Evolutionary conservation across 1,284 basidiomycete species (phyloP).

Genomic region (Bjerkandera adusta): DNA sequence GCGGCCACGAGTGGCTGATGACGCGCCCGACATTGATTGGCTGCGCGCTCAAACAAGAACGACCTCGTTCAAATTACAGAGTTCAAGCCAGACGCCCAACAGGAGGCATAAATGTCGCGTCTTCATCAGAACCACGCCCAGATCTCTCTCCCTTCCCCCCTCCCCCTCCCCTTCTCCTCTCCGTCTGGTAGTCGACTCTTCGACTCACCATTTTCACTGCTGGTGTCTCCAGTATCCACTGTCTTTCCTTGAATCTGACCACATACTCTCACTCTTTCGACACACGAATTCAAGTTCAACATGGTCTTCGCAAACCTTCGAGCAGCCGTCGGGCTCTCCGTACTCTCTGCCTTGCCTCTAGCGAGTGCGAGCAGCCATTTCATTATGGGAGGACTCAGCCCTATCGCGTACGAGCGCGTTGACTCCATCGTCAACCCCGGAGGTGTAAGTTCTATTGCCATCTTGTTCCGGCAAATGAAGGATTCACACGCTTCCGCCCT

Average conservation of each 20-base stretch:
- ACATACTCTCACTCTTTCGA: conserved; percentile 13
- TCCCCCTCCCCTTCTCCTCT: conserved; percentile 10
- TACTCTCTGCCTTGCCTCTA: conserved; percentile 25
- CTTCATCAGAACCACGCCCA: conserved; percentile 1
- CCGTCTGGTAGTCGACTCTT: conserved; percentile 5
- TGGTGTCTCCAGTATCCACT: conserved; percentile 11
- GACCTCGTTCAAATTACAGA: not conserved
- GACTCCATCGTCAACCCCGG: conserved; percentile 30
- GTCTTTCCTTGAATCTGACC: conserved; percentile 20
- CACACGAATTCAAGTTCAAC: conserved; percentile 4
- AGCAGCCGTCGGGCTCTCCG: conserved; percentile 20
- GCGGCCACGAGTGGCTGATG: too few species aligned
- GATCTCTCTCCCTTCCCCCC: conserved; percentile 6
- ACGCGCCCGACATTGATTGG: too few species aligned
- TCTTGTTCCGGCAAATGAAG: too few species aligned
- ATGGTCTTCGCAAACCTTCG: conserved; percentile 17
- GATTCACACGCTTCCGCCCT: too few species aligned
- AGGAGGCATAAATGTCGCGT: not conserved
- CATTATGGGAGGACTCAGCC: conserved; percentile 27
- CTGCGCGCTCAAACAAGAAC: conserved; percentile 2
- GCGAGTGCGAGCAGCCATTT: conserved; percentile 26
- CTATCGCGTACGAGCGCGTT: conserved; percentile 25
- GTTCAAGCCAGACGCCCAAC: not conserved
- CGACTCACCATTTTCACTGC: conserved; percentile 11
- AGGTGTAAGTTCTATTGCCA: conserved; percentile 15